Evolutionary conservation across 2,329 filamentous ascomycete genomes (phyloP), one percentile per base, ranked within the genome.

Genomic region (Stachybotrys echinatus): DNA sequence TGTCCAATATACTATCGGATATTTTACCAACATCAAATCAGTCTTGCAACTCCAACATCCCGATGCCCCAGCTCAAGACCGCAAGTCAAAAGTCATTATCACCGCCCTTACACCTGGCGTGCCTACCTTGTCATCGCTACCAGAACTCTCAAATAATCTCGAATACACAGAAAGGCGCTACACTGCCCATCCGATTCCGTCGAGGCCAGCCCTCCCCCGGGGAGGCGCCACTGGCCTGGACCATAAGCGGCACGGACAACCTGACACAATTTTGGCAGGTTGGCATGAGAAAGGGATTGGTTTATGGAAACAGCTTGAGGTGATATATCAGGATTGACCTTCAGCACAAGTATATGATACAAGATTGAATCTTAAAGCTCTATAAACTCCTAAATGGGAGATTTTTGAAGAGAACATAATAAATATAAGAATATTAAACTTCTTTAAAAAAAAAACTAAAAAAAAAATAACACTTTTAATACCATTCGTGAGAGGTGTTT

Each of bases 181-280:
- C 70, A 0, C 56, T 80, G 0, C 68, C 69, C 1, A 54, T 74
- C n/a, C 70, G 71, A 5, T 70, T 75, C 53, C 72, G 74, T 4
- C 70, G 72, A 14, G 78, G 79, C 0, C 67, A 71, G 17, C 68
- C 73, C 0, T 80, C 81, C 58, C 71, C 71, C 0, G 73, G 67
- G 1, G 71, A 74, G 0, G 68, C 74, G 0, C 67, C 64, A 2
- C 58, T 79, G 0, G 60, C 71, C 1, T 83, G 79, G 75, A 34
- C 27, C 27, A 34, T 34, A 34, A 34, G 27, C 27, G 27, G 3
- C 27, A 34, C 27, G 27, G 14, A 14, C 27, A 34, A 14, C 5
- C 14, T 8, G 27, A 34, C 27, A 34, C 27, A 3, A 34, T 34
- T 34, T 34, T 34, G 27, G 27, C 27, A 3, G 27, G 27, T 14